Conservation (phyloP, 495 filamentous ascomycete species). For the Mytilinidion resinicola region DNA sequence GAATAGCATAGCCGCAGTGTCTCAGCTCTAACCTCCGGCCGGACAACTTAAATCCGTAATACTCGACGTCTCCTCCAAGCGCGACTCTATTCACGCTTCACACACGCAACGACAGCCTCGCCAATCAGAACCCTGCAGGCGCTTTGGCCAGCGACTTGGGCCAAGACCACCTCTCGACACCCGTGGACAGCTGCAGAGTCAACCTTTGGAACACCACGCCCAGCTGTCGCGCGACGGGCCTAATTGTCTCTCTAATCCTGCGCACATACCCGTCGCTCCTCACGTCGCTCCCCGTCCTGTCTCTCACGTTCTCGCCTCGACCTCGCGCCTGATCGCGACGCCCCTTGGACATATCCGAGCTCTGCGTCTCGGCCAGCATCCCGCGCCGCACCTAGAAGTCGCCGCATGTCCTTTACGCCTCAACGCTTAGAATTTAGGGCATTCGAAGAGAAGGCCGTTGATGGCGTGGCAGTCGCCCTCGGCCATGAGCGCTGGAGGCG, state of each 20-base stretch:
- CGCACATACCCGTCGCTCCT: neutral
- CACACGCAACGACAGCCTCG: too few relatives aligned
- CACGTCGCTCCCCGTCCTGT: neutral
- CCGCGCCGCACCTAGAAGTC: constrained; percentile 1
- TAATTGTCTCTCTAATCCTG: neutral
- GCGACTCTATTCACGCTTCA: too few relatives aligned
- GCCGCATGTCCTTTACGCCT: constrained; percentile 21
- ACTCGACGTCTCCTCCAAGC: too few relatives aligned
- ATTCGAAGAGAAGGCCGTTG: constrained; percentile 4
- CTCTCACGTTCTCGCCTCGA: neutral
- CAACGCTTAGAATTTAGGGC: neutral
- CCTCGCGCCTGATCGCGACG: constrained; percentile 12
- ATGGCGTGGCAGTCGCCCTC: constrained; percentile 35
- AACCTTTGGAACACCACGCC: neutral
- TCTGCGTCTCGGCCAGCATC: constrained; percentile 25
- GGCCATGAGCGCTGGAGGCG: constrained; percentile 29
- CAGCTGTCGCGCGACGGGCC: neutral
- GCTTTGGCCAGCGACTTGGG: too few relatives aligned
- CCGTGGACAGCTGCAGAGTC: neutral
- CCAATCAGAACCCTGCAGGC: too few relatives aligned
- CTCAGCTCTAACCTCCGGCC: too few relatives aligned
- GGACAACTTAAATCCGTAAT: too few relatives aligned
- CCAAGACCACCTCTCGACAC: too few relatives aligned
- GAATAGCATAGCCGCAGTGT: too few relatives aligned
- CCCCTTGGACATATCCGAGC: constrained; percentile 15